These are phyloP conservation scores for Kalmusia sp. DNA, from an alignment of 2,329 filamentous ascomycete species.

Conservation along the genomic window DNA sequence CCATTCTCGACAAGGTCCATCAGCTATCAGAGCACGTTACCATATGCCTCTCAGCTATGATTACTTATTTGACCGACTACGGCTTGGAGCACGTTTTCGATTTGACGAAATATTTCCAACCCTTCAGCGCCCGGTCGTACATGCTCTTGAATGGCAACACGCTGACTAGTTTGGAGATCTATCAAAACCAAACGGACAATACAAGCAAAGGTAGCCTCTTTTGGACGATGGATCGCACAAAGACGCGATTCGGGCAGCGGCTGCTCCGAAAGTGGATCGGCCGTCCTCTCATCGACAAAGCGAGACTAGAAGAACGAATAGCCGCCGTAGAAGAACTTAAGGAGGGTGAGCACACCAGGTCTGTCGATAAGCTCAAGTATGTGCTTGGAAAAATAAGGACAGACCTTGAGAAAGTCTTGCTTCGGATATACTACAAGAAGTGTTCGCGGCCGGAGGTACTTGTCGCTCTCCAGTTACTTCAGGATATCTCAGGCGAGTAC, in stretches of 20 bases:
- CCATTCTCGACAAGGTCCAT: slow-evolving; percentile 84
- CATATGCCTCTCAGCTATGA: slow-evolving; percentile 95
- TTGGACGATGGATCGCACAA: slow-evolving; percentile 93
- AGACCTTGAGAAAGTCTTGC: slow-evolving; percentile 90
- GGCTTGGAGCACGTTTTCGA: slow-evolving; percentile 95
- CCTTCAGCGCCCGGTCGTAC: slow-evolving; percentile 90
- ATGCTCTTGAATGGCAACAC: slow-evolving; percentile 98
- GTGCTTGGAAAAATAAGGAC: slow-evolving; percentile 75
- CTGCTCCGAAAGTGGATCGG: slow-evolving; percentile 95
- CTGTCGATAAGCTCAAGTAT: slow-evolving; percentile 75
- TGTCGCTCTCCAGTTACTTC: slow-evolving; percentile 82
- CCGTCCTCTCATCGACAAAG: slow-evolving; percentile 80
- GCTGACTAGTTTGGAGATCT: slow-evolving; percentile 91
- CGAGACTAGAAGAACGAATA: slow-evolving; percentile 77
- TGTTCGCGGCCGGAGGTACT: slow-evolving; percentile 90
- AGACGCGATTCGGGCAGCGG: slow-evolving; percentile 86
- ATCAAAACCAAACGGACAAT: slow-evolving; percentile 91
- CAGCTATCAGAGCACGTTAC: slow-evolving; percentile 85
- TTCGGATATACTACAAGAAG: slow-evolving; percentile 97
- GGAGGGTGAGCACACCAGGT: slow-evolving; percentile 68
- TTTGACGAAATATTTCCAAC: slow-evolving; percentile 95
- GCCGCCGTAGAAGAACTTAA: slow-evolving; percentile 86
- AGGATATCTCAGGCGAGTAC: slow-evolving; percentile 81
- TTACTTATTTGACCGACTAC: slow-evolving; percentile 89
- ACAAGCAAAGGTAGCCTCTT: slow-evolving; percentile 86